Evolutionary conservation across 177 flowering plant genomes (phyloP), one percentile per base, ranked within the genome.

Genomic region (Telopea speciosissima): DNA sequence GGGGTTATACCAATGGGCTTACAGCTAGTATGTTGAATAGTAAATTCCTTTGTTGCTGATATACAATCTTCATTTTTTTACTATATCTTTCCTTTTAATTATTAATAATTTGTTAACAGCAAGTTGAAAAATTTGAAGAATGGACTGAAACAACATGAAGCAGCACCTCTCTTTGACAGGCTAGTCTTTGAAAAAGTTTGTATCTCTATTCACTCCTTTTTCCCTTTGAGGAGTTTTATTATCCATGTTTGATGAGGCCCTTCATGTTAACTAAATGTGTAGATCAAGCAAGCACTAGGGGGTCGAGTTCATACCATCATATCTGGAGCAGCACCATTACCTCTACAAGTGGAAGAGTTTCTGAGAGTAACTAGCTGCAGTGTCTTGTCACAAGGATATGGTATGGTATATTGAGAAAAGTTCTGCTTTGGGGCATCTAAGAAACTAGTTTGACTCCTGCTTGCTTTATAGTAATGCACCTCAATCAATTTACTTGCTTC

Each of bases 261-360:
- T 33, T 40, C 23, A 25, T 76, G 40, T 59, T 36, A 19, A 56
- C 75, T 24, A 21, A 21, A n/a, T 65, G 3, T 49, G 11, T 65
- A 93, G 99, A 85, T 87, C 70, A 93, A 83, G 79, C 84, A 81
- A 83, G 92, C 79, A 67, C 81, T 95, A 58, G 99, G 99, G 28
- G 99, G 99, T 49, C 80, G 88, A 65, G 87, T 93, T 28, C 90
- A 90, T 24, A 68, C 86, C 28, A 64, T 93, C 74, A 71, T 91
- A 72, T 91, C 99, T 68, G 99, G 99, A 75, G 98, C 96, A 68
- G 99, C 99, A 62, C 99, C 99, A 67, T 77, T 95, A 78, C 87
- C 96, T 25, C 83, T 68, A 42, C 96, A 91, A 68, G 84, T 93
- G 33, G 97, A 95, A 72, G 99, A 95, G 68, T 95, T 95, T 77